These are phyloP conservation scores for Suillus subluteus DNA, from an alignment of 768 basidiomycete genomes.

Conservation along the genomic window DNA sequence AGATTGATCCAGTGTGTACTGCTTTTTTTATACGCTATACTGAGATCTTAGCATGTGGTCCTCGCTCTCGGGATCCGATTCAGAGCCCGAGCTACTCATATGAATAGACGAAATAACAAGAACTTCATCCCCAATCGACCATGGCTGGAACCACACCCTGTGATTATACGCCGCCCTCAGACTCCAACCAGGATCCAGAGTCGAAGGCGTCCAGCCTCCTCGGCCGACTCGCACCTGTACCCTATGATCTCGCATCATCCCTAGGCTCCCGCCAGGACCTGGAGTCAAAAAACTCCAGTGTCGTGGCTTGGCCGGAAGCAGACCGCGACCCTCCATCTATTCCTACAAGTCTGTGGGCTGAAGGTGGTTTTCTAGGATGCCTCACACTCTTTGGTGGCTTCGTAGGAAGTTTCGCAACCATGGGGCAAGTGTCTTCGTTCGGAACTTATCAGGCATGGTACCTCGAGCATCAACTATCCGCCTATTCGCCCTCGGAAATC, in stretches of 20 bases:
- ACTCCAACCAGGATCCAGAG: neutral
- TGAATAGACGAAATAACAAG: neutral
- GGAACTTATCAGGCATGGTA: constrained; percentile 70
- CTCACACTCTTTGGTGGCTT: constrained; percentile 43
- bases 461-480: constrained; percentile 50
- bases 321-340: neutral
- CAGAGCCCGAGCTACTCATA: neutral
- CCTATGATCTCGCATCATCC: neutral
- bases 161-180: neutral
- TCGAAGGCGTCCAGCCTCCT: neutral
- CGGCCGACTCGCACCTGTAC: neutral
- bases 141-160: neutral
- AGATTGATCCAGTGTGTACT: neutral
- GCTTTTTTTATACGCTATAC: neutral
- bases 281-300: neutral
- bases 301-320: neutral
- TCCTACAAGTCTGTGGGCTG: constrained; percentile 4
- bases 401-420: constrained; percentile 59
- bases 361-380: constrained; percentile 8
- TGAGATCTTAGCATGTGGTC: neutral
- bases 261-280: neutral
- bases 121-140: neutral
- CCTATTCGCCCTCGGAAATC: constrained; percentile 53
- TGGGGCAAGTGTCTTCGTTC: constrained; percentile 67
- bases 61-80: neutral